Conservation (phyloP, 169 alveolate species). For the Eimeria praecox region DNA sequence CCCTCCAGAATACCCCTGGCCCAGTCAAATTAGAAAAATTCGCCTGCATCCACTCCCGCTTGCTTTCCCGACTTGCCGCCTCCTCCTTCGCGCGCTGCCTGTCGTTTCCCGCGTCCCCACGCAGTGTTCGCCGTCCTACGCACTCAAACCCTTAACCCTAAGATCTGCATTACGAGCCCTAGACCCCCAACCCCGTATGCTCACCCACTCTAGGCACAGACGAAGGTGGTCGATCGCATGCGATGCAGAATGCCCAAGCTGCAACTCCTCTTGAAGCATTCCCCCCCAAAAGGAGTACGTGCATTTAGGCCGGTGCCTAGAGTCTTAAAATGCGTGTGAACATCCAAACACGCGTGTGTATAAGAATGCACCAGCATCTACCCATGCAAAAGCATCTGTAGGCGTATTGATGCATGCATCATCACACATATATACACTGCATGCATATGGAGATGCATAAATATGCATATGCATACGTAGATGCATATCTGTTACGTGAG, state of each 20-base stretch:
- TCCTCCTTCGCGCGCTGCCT: constrained; percentile 81
- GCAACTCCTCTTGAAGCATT: neutral
- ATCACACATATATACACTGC: neutral
- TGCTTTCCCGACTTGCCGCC: constrained; percentile 85
- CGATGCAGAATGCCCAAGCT: neutral
- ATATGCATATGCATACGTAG: too few species aligned
- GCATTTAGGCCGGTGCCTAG: neutral
- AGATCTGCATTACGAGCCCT: neutral
- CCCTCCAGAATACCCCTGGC: constrained; percentile 87
- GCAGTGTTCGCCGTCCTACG: constrained; percentile 62
- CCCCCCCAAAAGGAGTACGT: neutral
- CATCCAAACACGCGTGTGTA: neutral
- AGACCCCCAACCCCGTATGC: neutral
- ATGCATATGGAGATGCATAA: neutral
- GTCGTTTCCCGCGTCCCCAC: constrained; percentile 70
- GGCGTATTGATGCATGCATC: neutral
- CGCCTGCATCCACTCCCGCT: constrained; percentile 88
- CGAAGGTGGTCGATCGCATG: neutral
- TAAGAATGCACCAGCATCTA: neutral
- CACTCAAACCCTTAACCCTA: neutral
- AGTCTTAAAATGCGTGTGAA: neutral
- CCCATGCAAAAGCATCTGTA: neutral
- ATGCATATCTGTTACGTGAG: neutral
- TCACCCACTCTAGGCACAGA: neutral
- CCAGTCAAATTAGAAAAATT: constrained; percentile 87